Base-by-base conservation (phyloP, 2,329 filamentous ascomycete species). In the Penicillium carneum region DNA sequence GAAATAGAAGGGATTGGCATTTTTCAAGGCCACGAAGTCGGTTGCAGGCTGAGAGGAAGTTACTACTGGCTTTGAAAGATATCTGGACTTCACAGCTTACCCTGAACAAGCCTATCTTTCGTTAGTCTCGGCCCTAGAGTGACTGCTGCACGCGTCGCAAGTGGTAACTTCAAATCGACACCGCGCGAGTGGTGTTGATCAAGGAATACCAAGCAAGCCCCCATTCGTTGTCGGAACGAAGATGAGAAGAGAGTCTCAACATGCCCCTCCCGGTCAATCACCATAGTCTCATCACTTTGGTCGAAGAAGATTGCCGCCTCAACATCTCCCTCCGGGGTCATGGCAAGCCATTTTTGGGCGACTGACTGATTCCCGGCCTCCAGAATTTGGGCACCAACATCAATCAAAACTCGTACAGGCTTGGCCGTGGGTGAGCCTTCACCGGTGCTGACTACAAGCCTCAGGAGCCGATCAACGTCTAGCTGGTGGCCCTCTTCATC, bases 1-100 rank as follows among this genome's bases (percentile, higher is more conserved):
- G 45, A 18, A 48, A 48, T 10, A 48, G 29, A 20, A 48, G 14
- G 1, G 45, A 48, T 9, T 33, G 45, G 26, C n/a, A 29, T 29
- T 48, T 48, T 33, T 31, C 45, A 2, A 48, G 45, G 7, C 45
- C 45, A 23, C 47, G 47, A n/a, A 50, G 47, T 38, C 31, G 14
- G 29, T 38, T 50, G 33, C 31, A 50, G 1, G 47, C 47, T 41
- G 38, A 16, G 4, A 50, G 3, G n/a, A 36, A 10, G 16, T 50
- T 16, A 38, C 20, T n/a, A 38, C 7, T 33, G 10, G 14, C 11
- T 33, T 3, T 3, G 18, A 11, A 5, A 18, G 9, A 41, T 18
- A 41, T 41, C 11, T 9, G 10, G 9, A 41, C n/a, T 11, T 9
- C 4, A n/a, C 5, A 48, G 2, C n/a, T 34, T 48, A 48, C 45